Evolutionary conservation across 371 early-diverging fungal species (phyloP), one percentile per base, ranked within the genome.

Genomic region (Mortierella sp.): DNA sequence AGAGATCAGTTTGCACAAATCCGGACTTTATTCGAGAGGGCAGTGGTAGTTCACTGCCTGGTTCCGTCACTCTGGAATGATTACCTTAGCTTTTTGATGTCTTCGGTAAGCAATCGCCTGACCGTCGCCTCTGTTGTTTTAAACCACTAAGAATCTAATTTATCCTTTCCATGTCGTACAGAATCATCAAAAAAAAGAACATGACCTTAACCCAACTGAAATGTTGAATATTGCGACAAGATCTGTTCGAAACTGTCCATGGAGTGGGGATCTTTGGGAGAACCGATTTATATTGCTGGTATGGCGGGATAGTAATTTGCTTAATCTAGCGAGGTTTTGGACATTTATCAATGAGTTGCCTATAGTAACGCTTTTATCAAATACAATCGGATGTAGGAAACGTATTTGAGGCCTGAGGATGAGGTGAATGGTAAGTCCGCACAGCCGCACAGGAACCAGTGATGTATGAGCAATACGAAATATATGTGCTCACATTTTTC

Each of bases 221-320:
- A 45, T 79, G 3, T 24, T 74, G 24, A 59, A 10, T 14, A 35
- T 68, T 52, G 64, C 72, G 10, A 59, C 32, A 20, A 58, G 76
- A n/a, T 68, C 81, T 3, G 37, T 62, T 1, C 59, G 76, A 26
- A 81, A 81, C 16, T 81, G 81, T 60, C 73, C 81, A 30, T 81
- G 81, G 81, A 62, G 68, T 45, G 81, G 76, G 2, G 81, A 72
- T 39, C 73, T 81, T 28, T 81, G 81, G 81, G 81, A 75, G 32
- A 66, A 54, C 24, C 47, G 54, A 1, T 30, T 74, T 47, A 35
- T 79, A 32, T 22, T 79, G 14, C 35, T 79, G 71, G 79, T 78
- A 62, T 22, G 20, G 11, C 11, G 3, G 6, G 12, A 22, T 12
- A 55, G 6, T 51, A 45, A 51, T 51, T 51, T 51, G 3, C 6